Percentiles rank a stretch among this genome's conserved stretches.
phyloP scores from a whole-genome alignment of 352 stramenopile species.

The Globisporangium polare region DNA sequence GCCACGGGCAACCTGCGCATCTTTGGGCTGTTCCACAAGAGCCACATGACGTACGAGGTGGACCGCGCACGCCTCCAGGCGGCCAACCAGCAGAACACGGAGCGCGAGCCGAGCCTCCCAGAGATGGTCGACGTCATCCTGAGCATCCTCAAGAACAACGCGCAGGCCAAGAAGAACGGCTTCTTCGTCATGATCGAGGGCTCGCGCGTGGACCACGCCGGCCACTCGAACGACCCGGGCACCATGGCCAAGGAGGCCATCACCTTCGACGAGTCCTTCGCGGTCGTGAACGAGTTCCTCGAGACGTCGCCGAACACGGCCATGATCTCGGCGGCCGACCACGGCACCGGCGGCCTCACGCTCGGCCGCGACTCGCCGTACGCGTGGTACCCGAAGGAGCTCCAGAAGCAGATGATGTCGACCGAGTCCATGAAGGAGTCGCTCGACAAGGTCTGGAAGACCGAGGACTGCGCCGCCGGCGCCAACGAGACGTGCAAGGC shows the following conservation, averaged over 20 bases:
- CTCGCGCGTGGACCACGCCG: constrained; percentile 65
- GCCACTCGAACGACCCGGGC: constrained; percentile 63
- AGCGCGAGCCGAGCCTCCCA: constrained; percentile 47
- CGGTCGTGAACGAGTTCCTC: constrained; percentile 54
- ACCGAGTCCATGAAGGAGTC: constrained; percentile 50
- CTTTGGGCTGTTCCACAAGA: constrained; percentile 55
- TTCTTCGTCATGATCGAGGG: constrained; percentile 79
- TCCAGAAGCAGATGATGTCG: constrained; percentile 56
- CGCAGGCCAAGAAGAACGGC: constrained; percentile 62
- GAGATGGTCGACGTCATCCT: constrained; percentile 68
- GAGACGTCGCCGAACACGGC: constrained; percentile 44
- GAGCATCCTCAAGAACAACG: constrained; percentile 61
- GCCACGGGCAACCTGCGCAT: constrained; percentile 43
- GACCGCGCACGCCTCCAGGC: constrained; percentile 41
- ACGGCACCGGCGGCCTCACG: constrained; percentile 62
- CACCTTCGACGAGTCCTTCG: constrained; percentile 65
- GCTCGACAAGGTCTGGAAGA: constrained; percentile 30
- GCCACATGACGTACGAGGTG: constrained; percentile 71
- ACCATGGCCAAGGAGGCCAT: constrained; percentile 69
- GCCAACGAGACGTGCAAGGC: constrained; percentile 47
- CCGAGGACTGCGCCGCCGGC: constrained; percentile 25
- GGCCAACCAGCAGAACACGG: constrained; percentile 27
- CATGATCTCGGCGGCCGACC: constrained; percentile 54
- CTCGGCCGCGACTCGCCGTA: constrained; percentile 44
- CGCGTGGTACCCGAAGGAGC: constrained; percentile 40